These are phyloP conservation scores for Serendipita sp. DNA, from an alignment of 1,284 basidiomycete species.

Conservation along the genomic window DNA sequence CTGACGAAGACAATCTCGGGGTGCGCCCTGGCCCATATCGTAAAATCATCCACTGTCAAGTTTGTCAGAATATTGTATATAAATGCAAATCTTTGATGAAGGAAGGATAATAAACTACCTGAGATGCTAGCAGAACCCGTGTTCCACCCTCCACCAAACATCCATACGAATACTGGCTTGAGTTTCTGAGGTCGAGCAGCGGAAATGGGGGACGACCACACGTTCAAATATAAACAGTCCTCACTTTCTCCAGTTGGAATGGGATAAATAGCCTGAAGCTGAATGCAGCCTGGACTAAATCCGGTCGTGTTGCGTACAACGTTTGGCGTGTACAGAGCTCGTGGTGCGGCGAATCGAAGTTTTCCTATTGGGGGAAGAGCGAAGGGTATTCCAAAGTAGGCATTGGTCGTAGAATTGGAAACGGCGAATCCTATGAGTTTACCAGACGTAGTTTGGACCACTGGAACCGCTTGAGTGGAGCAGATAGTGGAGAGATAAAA, in stretches of 20 bases:
- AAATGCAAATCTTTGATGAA: too few relatives aligned
- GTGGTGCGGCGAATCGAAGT: conserved; percentile 46
- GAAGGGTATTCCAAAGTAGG: conserved; percentile 52
- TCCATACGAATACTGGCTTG: too few relatives aligned
- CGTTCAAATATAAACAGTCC: background rate
- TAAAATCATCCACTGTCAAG: background rate
- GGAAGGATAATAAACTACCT: too few relatives aligned
- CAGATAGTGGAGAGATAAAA: too few relatives aligned
- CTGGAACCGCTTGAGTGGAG: background rate
- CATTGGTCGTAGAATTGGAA: background rate
- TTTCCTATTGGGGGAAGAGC: conserved; percentile 41
- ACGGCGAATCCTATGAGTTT: conserved; percentile 8
- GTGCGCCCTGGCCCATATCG: background rate
- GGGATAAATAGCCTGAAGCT: conserved; percentile 19
- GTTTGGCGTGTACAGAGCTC: conserved; percentile 28
- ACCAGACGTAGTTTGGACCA: conserved; percentile 7
- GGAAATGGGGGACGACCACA: background rate
- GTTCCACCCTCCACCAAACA: too few relatives aligned
- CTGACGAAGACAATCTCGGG: conserved; percentile 1
- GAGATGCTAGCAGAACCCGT: too few relatives aligned
- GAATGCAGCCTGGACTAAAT: conserved; percentile 47
- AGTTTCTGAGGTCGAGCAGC: too few relatives aligned
- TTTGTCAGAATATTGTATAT: too few relatives aligned
- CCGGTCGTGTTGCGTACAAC: conserved; percentile 27
- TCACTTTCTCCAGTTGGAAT: background rate